These are phyloP conservation scores for Articulospora tetracladia DNA, from an alignment of 495 filamentous ascomycete genomes.

Conservation along the genomic window DNA sequence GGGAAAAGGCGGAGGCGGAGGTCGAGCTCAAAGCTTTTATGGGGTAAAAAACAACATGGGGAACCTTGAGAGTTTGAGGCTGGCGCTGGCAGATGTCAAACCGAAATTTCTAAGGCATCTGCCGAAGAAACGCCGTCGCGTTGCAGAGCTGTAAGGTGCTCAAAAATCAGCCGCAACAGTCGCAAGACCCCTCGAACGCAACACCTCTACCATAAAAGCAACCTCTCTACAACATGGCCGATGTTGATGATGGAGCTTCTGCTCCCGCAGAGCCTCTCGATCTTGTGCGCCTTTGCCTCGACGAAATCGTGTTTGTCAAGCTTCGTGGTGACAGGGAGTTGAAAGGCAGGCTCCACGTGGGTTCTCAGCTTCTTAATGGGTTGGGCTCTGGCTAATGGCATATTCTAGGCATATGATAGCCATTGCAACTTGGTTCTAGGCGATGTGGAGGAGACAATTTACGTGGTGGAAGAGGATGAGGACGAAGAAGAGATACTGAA, in stretches of 20 bases:
- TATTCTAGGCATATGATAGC: slow-evolving; percentile 84
- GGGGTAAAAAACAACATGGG: neutral
- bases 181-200: neutral
- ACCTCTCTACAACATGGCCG: slow-evolving; percentile 53
- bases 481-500: slow-evolving; percentile 51
- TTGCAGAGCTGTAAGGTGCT: no score
- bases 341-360: slow-evolving; percentile 88
- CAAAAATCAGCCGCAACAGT: neutral
- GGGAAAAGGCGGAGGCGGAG: neutral
- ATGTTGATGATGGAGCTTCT: slow-evolving; percentile 59
- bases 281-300: slow-evolving; percentile 86
- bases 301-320: slow-evolving; percentile 97
- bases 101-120: neutral
- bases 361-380: slow-evolving; percentile 24
- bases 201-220: neutral
- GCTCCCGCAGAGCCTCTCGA: slow-evolving; percentile 82
- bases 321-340: slow-evolving; percentile 91
- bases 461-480: slow-evolving; percentile 84
- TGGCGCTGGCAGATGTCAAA: neutral
- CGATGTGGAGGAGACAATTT: slow-evolving; percentile 96
- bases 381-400: slow-evolving; percentile 8
- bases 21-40: neutral
- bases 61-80: neutral
- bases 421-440: slow-evolving; percentile 98
- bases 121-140: neutral